Percentiles rank a stretch among this genome's conserved stretches.
phyloP scores from a whole-genome alignment of 169 alveolate species.

The Haemoproteus tartakovskyi region DNA sequence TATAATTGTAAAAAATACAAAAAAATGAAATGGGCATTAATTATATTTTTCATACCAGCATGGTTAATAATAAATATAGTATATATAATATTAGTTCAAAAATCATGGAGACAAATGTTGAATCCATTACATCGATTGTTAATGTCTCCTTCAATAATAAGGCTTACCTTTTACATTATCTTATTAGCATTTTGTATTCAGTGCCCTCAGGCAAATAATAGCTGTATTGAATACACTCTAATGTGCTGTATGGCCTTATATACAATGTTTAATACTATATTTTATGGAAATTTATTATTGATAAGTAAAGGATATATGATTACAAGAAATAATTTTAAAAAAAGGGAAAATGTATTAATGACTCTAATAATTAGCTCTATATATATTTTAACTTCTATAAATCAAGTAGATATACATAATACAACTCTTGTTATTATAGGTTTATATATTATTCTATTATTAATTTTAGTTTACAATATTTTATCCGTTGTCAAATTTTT shows the following conservation, averaged over 20 bases:
- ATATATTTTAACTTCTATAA: slow-evolving; percentile 27
- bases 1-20: slow-evolving; percentile 30
- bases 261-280: slow-evolving; percentile 54
- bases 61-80: slow-evolving; percentile 56
- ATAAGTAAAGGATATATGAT: slow-evolving; percentile 64
- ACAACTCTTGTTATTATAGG: slow-evolving; percentile 3
- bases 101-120: slow-evolving; percentile 50
- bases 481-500: slow-evolving; percentile 39
- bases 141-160: slow-evolving; percentile 34
- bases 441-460: slow-evolving; percentile 5
- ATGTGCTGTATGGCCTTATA: slow-evolving; percentile 35
- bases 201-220: slow-evolving; percentile 3
- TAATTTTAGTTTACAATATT: slow-evolving; percentile 6
- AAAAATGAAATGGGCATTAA: slow-evolving; percentile 49
- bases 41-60: slow-evolving; percentile 50
- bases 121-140: slow-evolving; percentile 42
- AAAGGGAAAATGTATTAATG: slow-evolving; percentile 20
- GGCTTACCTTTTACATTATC: slow-evolving; percentile 23
- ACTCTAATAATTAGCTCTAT: slow-evolving; percentile 32
- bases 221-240: slow-evolving; percentile 15
- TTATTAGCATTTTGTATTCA: slow-evolving; percentile 35
- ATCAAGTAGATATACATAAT: slow-evolving; percentile 11
- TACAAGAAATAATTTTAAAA: slow-evolving; percentile 38
- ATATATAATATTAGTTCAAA: slow-evolving; percentile 19
- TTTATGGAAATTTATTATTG: slow-evolving; percentile 36